Conservation (phyloP, 106 monocot species). For the Platanthera zijinensis region DNA sequence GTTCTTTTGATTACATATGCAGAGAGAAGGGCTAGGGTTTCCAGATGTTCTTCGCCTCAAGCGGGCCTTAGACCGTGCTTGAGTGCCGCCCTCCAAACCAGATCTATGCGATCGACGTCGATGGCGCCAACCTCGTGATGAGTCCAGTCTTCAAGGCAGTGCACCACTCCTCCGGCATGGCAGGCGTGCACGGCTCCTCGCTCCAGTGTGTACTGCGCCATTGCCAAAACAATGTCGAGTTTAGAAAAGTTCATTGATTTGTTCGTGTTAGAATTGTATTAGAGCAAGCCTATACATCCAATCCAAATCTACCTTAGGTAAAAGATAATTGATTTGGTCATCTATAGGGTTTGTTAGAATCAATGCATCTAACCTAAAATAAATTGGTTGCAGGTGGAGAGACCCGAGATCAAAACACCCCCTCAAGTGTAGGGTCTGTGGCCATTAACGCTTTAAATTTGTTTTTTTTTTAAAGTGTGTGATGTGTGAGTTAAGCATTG, state of each 20-base stretch:
- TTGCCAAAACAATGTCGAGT: not conserved
- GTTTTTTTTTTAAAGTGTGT: too few species aligned
- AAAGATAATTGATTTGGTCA: too few species aligned
- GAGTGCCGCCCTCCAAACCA: slow-evolving; percentile 82
- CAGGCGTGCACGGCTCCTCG: slow-evolving; percentile 88
- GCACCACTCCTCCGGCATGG: slow-evolving; percentile 87
- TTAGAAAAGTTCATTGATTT: not conserved
- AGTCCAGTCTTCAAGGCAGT: slow-evolving; percentile 75
- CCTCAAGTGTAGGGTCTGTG: too few species aligned
- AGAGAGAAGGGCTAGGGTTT: not conserved
- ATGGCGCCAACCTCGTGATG: slow-evolving; percentile 93
- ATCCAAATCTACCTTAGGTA: too few species aligned
- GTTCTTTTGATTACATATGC: not conserved
- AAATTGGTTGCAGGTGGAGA: too few species aligned
- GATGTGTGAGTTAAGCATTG: too few species aligned
- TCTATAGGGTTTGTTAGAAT: too few species aligned
- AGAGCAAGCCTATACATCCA: too few species aligned
- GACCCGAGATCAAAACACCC: too few species aligned
- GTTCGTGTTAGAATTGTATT: not conserved
- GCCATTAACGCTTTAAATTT: too few species aligned
- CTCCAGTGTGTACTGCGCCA: slow-evolving; percentile 63
- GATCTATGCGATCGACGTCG: slow-evolving; percentile 83
- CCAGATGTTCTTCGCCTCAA: slow-evolving; percentile 1
- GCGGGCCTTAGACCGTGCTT: slow-evolving; percentile 68
- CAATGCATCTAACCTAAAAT: too few species aligned